Evolutionary conservation across 2,329 filamentous ascomycete species (phyloP), one percentile per base, ranked within the genome.

Genomic region (Talaromyces albobiverticillius): DNA sequence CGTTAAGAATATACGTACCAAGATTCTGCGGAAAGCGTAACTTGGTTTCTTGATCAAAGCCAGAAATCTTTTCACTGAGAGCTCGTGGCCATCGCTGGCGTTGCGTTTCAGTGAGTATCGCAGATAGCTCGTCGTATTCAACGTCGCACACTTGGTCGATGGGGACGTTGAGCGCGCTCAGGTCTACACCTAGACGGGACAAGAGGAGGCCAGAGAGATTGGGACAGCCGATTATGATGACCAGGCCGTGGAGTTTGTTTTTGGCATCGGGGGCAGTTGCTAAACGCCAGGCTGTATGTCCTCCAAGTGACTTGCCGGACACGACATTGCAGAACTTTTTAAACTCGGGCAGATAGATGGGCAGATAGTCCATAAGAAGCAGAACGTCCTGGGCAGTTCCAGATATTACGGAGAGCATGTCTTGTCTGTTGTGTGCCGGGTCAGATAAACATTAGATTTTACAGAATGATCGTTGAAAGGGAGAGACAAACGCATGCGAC

Each of bases 221-320:
- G 2, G 53, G 53, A 18, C 47, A 41, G 18, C 53, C 53, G 13
- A 55, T 51, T 13, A 55, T 38, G 16, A 55, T 48, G 6, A 42
- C 53, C 3, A 51, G 34, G 2, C 53, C 53, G 26, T 55, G 53
- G 0, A 55, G 26, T 16, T 55, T 55, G 4, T 42, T 38, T 10
- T 31, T 55, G 1, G 50, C 50, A 10, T 38, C 29, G 7, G 26
- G 14, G 10, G 48, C 38, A 7, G 53, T 55, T 29, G 41, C 53
- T 8, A 55, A n/a, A n/a, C 53, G 53, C 48, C 48, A 55, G 41
- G 53, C 42, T 6, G 42, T 55, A 23, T 55, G 53, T 7, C 53
- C 53, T 1, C 53, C 53, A 5, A 55, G 53, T 1, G 53, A 55
- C 6, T 47, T 38, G 13, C 53, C 53, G 7, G 53, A 55, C 48